Conservation (phyloP, 2,329 filamentous ascomycete species). For the Exophiala sp. region DNA sequence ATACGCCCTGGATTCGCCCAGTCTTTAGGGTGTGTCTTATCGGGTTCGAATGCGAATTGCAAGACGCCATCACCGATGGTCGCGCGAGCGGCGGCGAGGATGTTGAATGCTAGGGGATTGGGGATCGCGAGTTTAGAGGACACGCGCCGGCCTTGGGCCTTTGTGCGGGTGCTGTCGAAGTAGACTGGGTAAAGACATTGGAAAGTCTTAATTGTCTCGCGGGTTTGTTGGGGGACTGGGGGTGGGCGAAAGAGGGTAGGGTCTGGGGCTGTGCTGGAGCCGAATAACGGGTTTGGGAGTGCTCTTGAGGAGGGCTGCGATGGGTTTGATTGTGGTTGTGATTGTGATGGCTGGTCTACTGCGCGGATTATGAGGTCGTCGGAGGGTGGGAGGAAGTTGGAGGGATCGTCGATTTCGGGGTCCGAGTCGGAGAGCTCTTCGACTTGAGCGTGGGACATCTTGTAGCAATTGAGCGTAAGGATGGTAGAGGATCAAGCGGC, state of each 20-base stretch:
- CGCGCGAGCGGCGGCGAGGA: slow-evolving; percentile 74
- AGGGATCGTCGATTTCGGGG: slow-evolving; percentile 80
- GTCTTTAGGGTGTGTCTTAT: slow-evolving; percentile 91
- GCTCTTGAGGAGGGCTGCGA: slow-evolving; percentile 18
- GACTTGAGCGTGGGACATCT: slow-evolving; percentile 78
- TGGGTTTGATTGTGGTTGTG: slow-evolving; percentile 30
- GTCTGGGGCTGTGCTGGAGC: slow-evolving; percentile 30
- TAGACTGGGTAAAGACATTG: slow-evolving; percentile 94
- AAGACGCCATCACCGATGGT: slow-evolving; percentile 51
- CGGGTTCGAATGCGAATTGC: slow-evolving; percentile 73
- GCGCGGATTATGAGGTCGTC: slow-evolving; percentile 39
- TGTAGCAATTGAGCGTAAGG: not conserved
- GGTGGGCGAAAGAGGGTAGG: slow-evolving; percentile 45
- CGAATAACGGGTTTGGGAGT: slow-evolving; percentile 29
- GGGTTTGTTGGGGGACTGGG: slow-evolving; percentile 44
- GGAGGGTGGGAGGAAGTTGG: slow-evolving; percentile 53
- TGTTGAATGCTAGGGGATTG: slow-evolving; percentile 84
- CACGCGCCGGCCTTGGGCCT: slow-evolving; percentile 79
- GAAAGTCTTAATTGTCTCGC: slow-evolving; percentile 66
- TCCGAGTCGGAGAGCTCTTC: slow-evolving; percentile 94
- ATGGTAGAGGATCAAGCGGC: too few species aligned
- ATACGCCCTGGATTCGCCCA: slow-evolving; percentile 96
- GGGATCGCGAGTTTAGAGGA: slow-evolving; percentile 66
- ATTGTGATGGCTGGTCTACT: slow-evolving; percentile 31
- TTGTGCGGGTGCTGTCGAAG: slow-evolving; percentile 71